Evolutionary conservation across 2,329 filamentous ascomycete species (phyloP), one percentile per base, ranked within the genome.

Genomic region (Hypoxylon rubiginosum): DNA sequence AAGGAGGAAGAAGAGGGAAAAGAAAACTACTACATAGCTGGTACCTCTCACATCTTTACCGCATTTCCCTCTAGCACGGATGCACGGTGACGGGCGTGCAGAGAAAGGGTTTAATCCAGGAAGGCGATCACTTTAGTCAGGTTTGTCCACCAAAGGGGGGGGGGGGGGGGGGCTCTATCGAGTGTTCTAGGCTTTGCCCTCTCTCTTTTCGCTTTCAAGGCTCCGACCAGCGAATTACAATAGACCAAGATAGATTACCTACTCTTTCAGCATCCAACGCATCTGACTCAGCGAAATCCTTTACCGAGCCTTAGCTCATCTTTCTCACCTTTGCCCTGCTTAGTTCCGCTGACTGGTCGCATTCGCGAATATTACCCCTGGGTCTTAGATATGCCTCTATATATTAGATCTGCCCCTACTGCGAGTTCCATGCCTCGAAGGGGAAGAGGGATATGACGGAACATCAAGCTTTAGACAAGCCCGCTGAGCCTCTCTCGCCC

Each of bases 101-200:
- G 57, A 60, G 30, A 51, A 64, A 64, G 39, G 39, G 39, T 19
- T 43, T 43, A 43, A 69, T 65, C 67, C 62, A 66, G 62, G 67
- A 64, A 64, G 64, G 39, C 58, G 64, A 70, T 68, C 67, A 68
- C 56, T 66, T 63, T 64, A 68, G 62, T 66, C 46, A 68, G 51
- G 46, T 30, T 36, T 17, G 46, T 19, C 10, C 21, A 15, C 10
- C 30, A 34, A 34, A 6, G 19, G 30, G 11, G n/a, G 11, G 13
- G 15, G 19, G 15, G 19, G 30, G 11, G n/a, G 11, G 13, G 15
- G 19, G 46, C 64, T 65, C 64, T 64, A 57, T 50, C 49, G 34
- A 24, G 64, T 24, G 21, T 60, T 68, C 67, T 66, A 63, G 64
- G 61, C 67, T 62, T 62, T 50, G 41, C 34, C 34, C 13, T 39